Conservation (phyloP, 2,329 filamentous ascomycete genomes). For the Talaromyces verruculosus region DNA sequence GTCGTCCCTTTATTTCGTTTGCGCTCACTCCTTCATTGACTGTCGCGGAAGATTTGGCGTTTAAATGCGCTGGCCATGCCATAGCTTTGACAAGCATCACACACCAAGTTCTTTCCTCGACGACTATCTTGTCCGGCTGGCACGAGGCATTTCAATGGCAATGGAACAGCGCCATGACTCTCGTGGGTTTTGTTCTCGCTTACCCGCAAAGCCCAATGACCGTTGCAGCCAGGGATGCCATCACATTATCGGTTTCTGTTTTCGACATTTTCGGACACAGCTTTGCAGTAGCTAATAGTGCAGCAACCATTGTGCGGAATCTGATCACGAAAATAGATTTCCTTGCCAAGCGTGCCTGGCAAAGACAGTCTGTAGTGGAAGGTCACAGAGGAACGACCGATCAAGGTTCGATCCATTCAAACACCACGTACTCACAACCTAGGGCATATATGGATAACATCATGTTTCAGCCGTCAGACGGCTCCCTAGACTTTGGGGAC, state of each 20-base stretch:
- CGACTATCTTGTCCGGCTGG: conserved; percentile 39
- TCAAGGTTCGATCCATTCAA: background rate
- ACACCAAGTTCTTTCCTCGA: conserved; percentile 36
- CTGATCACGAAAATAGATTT: conserved; percentile 33
- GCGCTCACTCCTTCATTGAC: conserved; percentile 11
- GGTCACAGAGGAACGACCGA: background rate
- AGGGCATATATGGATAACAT: background rate
- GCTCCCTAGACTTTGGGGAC: background rate
- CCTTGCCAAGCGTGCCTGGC: conserved; percentile 23
- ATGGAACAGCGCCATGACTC: conserved; percentile 44
- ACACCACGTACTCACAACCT: background rate
- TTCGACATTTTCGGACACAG: conserved; percentile 40
- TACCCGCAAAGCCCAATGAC: conserved; percentile 36
- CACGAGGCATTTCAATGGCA: conserved; percentile 47
- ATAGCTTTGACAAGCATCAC: conserved; percentile 43
- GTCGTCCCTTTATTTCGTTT: conserved; percentile 45
- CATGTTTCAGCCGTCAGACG: conserved; percentile 3
- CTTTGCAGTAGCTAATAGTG: conserved; percentile 37
- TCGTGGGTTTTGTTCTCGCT: conserved; percentile 45
- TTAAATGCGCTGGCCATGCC: conserved; percentile 37
- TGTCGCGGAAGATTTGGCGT: conserved; percentile 30
- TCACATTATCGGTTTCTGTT: conserved; percentile 37
- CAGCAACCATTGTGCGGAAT: conserved; percentile 36
- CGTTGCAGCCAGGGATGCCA: conserved; percentile 32
- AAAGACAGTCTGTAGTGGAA: background rate